Evolutionary conservation across 2,329 filamentous ascomycete genomes (phyloP).

Genomic region (Fusarium sambucinum): DNA sequence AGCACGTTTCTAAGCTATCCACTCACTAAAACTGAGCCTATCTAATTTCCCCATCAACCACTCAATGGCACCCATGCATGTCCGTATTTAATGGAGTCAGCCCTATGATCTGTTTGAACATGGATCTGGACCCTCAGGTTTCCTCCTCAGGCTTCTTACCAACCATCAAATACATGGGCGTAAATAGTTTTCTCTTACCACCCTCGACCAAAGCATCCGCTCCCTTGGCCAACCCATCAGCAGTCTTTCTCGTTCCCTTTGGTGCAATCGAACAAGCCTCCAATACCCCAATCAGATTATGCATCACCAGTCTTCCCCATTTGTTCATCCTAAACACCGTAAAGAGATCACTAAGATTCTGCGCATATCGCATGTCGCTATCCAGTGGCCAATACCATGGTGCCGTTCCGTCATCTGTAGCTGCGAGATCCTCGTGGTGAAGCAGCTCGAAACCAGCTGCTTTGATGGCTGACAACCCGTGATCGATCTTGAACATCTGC

Average conservation of each 20-base stretch:
- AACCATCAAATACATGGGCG: slow-evolving; percentile 83
- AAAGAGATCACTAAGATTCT: slow-evolving; percentile 77
- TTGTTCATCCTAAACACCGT: slow-evolving; percentile 88
- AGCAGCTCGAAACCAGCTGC: slow-evolving; percentile 84
- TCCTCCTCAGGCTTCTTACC: slow-evolving; percentile 9
- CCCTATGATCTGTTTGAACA: slow-evolving; percentile 1
- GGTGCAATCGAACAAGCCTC: slow-evolving; percentile 80
- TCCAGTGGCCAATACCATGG: slow-evolving; percentile 91
- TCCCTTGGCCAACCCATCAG: slow-evolving; percentile 80
- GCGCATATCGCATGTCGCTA: slow-evolving; percentile 82
- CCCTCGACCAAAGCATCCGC: slow-evolving; percentile 86
- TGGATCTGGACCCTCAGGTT: background rate
- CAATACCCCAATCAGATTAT: slow-evolving; percentile 77
- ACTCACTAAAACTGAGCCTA: background rate
- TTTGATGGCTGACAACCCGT: slow-evolving; percentile 85
- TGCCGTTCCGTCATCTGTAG: slow-evolving; percentile 56
- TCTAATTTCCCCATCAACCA: background rate
- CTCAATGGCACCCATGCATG: too few relatives aligned
- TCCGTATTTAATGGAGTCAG: background rate
- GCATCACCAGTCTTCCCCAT: slow-evolving; percentile 76
- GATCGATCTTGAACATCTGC: slow-evolving; percentile 92
- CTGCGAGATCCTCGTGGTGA: slow-evolving; percentile 68
- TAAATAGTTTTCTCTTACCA: slow-evolving; percentile 86
- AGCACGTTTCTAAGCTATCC: background rate
- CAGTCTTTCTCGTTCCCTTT: slow-evolving; percentile 85